Conservation (phyloP, 495 filamentous ascomycete species). For the Lasiosphaeris hirsuta region DNA sequence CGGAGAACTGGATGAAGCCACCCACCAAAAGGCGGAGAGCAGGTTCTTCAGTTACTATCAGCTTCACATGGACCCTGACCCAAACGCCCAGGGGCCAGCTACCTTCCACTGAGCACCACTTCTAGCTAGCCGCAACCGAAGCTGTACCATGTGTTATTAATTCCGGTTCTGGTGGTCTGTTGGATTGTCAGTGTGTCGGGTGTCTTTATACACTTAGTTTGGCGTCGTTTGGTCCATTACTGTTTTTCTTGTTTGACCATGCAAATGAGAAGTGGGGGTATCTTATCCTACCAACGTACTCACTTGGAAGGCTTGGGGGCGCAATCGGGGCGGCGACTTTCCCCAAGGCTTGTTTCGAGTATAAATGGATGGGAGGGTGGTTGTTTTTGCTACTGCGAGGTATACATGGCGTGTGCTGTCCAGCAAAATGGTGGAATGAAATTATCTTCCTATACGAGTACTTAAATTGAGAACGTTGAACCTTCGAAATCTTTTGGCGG, state of each 20-base stretch:
- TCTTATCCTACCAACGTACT: no score
- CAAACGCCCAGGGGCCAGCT: slow-evolving; percentile 40
- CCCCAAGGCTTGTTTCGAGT: no score
- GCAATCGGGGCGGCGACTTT: no score
- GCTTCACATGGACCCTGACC: slow-evolving; percentile 52
- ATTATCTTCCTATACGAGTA: no score
- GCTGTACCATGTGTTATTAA: background rate
- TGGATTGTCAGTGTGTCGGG: background rate
- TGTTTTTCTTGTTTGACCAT: background rate
- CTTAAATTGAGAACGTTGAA: no score
- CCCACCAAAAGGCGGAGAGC: slow-evolving; percentile 59
- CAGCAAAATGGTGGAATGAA: no score
- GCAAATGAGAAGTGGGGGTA: no score
- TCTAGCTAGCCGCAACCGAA: background rate
- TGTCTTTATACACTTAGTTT: background rate
- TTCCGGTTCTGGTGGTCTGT: background rate
- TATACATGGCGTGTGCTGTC: no score
- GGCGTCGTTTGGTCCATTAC: background rate
- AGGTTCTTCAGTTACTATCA: slow-evolving; percentile 64
- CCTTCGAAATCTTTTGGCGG: no score
- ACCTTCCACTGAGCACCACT: slow-evolving; percentile 34
- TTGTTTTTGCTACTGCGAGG: no score
- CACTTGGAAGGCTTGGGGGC: no score
- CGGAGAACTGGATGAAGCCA: slow-evolving; percentile 61
- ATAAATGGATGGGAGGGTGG: no score